Evolutionary conservation across 495 filamentous ascomycete species (phyloP), one percentile per base, ranked within the genome.

Genomic region (Xylaria longipes): DNA sequence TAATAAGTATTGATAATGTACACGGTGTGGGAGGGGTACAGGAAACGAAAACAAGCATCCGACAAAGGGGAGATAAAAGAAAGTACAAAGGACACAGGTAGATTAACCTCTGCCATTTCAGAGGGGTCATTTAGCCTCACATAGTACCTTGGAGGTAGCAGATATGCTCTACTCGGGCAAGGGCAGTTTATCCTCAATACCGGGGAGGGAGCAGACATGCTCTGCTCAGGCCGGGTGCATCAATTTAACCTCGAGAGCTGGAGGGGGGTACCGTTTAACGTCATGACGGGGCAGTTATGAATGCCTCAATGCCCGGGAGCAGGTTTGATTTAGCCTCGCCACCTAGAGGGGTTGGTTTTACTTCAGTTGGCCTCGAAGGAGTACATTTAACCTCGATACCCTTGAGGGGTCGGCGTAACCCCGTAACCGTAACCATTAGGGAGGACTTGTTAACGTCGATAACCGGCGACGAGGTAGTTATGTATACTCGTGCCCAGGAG

Each of bases 351-450:
- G 45, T 48, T 48, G 8, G 45, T 48, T 48, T 48, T 48, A 22
- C 45, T 48, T 48, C 45, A n/a, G n/a, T 48, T 48, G 45, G 22
- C 45, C 45, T 48, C n/a, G 45, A 48, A 48, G 45, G 48, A 52
- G 48, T 52, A 52, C 48, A 52, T 6, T 52, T 52, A 2, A 52
- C 48, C 48, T 52, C 48, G 45, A 52, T 52, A 52, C 22, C 48
- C 48, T 52, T 52, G n/a, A 25, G 22, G 48, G 9, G 48, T 8
- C 39, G 35, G n/a, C n/a, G n/a, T n/a, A n/a, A n/a, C n/a, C n/a
- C n/a, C n/a, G n/a, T n/a, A n/a, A n/a, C n/a, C n/a, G n/a, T n/a
- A n/a, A n/a, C n/a, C n/a, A n/a, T n/a, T n/a, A n/a, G n/a, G n/a
- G n/a, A n/a, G n/a, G n/a, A n/a, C n/a, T n/a, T n/a, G n/a, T n/a